These are phyloP conservation scores for Mycocentrospora acerina DNA, from an alignment of 2,329 filamentous ascomycete genomes.

Conservation along the genomic window DNA sequence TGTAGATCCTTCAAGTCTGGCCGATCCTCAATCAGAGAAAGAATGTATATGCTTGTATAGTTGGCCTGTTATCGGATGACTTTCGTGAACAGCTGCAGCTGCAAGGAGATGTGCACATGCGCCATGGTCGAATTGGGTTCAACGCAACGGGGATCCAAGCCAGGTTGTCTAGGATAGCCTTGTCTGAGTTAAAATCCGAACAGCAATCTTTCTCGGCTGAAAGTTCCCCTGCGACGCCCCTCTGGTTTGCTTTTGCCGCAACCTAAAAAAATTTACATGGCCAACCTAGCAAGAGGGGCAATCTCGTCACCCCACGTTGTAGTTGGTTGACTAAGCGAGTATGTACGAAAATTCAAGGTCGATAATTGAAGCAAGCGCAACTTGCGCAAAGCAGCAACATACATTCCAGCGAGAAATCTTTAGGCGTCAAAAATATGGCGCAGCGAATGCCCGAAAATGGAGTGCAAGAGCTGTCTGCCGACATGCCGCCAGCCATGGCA, in stretches of 20 bases:
- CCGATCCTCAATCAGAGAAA: constrained; percentile 4
- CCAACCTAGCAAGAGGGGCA: constrained; percentile 4
- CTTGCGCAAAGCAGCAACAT: neutral
- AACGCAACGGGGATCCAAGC: too few relatives aligned
- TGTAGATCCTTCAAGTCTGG: constrained; percentile 6
- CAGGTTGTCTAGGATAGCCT: too few relatives aligned
- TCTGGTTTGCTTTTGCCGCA: constrained; percentile 8
- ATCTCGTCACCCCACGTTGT: constrained; percentile 10
- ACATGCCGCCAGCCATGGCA: constrained; percentile 61
- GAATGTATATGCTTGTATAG: constrained; percentile 3
- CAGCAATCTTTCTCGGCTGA: too few relatives aligned
- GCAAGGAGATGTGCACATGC: constrained; percentile 1
- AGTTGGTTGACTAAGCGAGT: constrained; percentile 22
- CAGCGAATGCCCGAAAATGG: constrained; percentile 12
- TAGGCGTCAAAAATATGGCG: constrained; percentile 16
- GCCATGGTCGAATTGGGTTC: too few relatives aligned
- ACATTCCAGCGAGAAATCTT: neutral
- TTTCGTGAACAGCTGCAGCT: constrained; percentile 2
- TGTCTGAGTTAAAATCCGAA: too few relatives aligned
- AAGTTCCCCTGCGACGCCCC: neutral
- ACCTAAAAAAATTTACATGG: constrained; percentile 3
- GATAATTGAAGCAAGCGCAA: constrained; percentile 1
- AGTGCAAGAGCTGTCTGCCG: constrained; percentile 37
- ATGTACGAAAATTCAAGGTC: constrained; percentile 18
- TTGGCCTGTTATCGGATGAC: neutral